phyloP scores from a whole-genome alignment of 495 filamentous ascomycete genomes.

The Penicillium longicatenatum region DNA sequence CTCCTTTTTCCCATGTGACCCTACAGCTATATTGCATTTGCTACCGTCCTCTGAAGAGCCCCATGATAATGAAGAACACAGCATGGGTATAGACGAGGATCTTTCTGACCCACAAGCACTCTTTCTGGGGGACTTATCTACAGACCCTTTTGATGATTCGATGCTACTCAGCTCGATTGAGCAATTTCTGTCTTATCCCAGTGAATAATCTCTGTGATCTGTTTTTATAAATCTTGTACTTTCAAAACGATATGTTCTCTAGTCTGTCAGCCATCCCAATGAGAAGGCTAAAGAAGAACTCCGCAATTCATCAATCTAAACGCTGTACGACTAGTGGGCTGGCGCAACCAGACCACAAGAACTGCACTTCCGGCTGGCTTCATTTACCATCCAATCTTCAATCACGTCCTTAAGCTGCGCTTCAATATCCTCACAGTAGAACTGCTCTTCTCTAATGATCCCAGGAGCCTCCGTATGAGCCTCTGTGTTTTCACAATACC shows the following conservation, averaged over 20 bases:
- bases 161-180: constrained; percentile 11
- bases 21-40: not conserved
- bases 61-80: not conserved
- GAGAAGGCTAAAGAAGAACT: not conserved
- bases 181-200: constrained; percentile 5
- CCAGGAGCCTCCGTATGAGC: constrained; percentile 8
- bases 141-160: constrained; percentile 6
- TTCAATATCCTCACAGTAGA: constrained; percentile 79
- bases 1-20: constrained; percentile 1
- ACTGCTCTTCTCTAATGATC: constrained; percentile 73
- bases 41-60: not conserved
- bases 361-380: constrained; percentile 65
- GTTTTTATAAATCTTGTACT: not conserved
- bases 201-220: not conserved
- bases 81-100: not conserved
- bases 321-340: not conserved
- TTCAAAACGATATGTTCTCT: not conserved
- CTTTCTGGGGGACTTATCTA: not conserved
- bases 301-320: not conserved
- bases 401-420: constrained; percentile 86
- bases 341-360: constrained; percentile 55
- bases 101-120: not conserved
- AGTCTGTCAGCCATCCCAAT: not conserved
- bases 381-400: constrained; percentile 64
- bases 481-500: constrained; percentile 70